Conservation (phyloP, 2,329 filamentous ascomycete genomes). For the Cryphonectria japonica region DNA sequence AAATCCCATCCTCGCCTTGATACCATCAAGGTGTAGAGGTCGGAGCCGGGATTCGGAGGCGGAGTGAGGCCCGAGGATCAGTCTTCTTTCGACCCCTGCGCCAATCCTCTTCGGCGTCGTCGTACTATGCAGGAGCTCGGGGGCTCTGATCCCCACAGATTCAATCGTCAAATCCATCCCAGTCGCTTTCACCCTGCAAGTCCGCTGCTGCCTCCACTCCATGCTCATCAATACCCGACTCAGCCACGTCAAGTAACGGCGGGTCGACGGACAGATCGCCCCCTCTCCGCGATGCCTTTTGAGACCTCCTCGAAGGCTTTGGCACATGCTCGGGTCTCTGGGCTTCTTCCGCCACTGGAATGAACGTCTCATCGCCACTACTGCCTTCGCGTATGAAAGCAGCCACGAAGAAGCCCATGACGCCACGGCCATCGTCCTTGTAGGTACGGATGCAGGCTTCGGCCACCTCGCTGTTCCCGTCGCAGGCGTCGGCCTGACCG, state of each 20-base stretch:
- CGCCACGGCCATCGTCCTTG: conserved; percentile 78
- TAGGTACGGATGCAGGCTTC: conserved; percentile 82
- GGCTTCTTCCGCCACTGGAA: background rate
- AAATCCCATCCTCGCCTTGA: background rate
- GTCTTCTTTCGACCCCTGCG: background rate
- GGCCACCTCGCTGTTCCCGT: conserved; percentile 57
- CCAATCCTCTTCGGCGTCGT: background rate
- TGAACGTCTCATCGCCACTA: background rate
- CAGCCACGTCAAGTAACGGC: background rate
- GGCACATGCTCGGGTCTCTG: background rate
- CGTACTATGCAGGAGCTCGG: background rate
- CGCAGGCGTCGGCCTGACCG: conserved; percentile 56
- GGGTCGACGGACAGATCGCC: background rate
- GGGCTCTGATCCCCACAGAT: background rate
- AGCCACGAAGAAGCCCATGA: conserved; percentile 96
- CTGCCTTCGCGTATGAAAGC: conserved; percentile 69
- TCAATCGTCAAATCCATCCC: conserved; percentile 29
- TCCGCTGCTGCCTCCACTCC: conserved; percentile 21
- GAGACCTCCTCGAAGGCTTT: background rate
- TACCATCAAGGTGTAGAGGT: background rate
- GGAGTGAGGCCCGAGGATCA: background rate
- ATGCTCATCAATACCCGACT: conserved; percentile 13
- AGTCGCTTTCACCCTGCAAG: conserved; percentile 21
- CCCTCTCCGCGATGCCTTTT: background rate
- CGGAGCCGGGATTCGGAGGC: conserved; percentile 1